phyloP scores from a whole-genome alignment of 2,329 filamentous ascomycete species.

The Verticillium albo-atrum region DNA sequence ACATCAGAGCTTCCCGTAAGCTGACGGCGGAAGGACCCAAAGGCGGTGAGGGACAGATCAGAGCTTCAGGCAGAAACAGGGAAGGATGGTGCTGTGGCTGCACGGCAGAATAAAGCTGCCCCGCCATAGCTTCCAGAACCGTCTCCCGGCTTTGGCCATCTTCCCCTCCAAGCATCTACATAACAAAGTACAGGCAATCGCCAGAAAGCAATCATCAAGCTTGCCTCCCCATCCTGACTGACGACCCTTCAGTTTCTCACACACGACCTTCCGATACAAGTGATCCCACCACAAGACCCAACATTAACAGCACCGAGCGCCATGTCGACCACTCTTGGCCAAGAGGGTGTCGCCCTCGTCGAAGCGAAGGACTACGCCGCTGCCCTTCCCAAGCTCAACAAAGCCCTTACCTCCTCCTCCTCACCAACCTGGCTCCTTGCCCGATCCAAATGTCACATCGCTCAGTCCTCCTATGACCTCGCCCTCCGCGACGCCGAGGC shows the following conservation, averaged over 20 bases:
- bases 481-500: slow-evolving; percentile 68
- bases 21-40: not conserved
- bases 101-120: slow-evolving; percentile 7
- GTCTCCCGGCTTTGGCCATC: slow-evolving; percentile 4
- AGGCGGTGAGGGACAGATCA: not conserved
- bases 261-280: too few species aligned
- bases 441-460: slow-evolving; percentile 74
- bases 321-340: slow-evolving; percentile 51
- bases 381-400: slow-evolving; percentile 65
- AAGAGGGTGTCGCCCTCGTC: slow-evolving; percentile 62
- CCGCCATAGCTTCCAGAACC: slow-evolving; percentile 28
- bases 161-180: not conserved
- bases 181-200: too few species aligned
- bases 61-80: not conserved
- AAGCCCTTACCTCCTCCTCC: slow-evolving; percentile 59
- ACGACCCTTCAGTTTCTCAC: too few species aligned
- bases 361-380: slow-evolving; percentile 57
- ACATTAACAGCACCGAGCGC: slow-evolving; percentile 1
- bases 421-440: slow-evolving; percentile 78
- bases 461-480: slow-evolving; percentile 53
- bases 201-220: not conserved
- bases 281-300: not conserved
- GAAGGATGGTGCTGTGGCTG: not conserved
- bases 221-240: too few species aligned
- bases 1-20: not conserved